phyloP scores from a whole-genome alignment of 768 basidiomycete species.

The Mycena polygramma region DNA sequence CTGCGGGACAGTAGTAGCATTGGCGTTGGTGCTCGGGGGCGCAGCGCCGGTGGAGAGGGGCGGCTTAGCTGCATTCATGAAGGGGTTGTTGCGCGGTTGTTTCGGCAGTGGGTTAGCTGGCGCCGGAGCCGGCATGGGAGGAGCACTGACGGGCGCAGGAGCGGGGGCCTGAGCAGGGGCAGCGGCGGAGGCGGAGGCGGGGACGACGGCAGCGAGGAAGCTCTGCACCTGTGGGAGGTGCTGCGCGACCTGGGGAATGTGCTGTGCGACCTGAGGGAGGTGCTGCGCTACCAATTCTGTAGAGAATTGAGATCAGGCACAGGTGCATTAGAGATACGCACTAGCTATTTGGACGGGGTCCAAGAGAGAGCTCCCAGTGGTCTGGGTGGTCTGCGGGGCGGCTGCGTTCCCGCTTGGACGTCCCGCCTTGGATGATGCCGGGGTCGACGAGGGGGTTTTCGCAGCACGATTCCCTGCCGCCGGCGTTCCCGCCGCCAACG shows the following conservation, averaged over 20 bases:
- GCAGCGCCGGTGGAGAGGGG: constrained; percentile 43
- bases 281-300: constrained; percentile 62
- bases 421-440: constrained; percentile 20
- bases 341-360: constrained; percentile 58
- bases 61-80: constrained; percentile 19
- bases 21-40: constrained; percentile 47
- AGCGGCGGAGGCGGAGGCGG: constrained; percentile 11
- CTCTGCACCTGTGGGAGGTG: constrained; percentile 62
- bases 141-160: constrained; percentile 14
- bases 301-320: background rate
- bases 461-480: constrained; percentile 16
- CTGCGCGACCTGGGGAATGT: constrained; percentile 58
- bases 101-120: constrained; percentile 22
- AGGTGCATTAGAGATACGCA: constrained; percentile 26
- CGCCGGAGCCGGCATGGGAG: constrained; percentile 11
- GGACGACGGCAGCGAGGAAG: constrained; percentile 43
- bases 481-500: constrained; percentile 53
- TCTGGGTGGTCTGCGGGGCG: constrained; percentile 30
- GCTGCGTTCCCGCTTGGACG: constrained; percentile 31
- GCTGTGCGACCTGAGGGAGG: constrained; percentile 57
- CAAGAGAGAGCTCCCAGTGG: constrained; percentile 41
- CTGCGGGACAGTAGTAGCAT: constrained; percentile 45
- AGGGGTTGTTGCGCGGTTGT: constrained; percentile 35
- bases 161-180: constrained; percentile 13
- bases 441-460: constrained; percentile 18